These are phyloP conservation scores for Wickerhamiella sorbophila DNA, from an alignment of 805 yeast genomes.

Conservation along the genomic window DNA sequence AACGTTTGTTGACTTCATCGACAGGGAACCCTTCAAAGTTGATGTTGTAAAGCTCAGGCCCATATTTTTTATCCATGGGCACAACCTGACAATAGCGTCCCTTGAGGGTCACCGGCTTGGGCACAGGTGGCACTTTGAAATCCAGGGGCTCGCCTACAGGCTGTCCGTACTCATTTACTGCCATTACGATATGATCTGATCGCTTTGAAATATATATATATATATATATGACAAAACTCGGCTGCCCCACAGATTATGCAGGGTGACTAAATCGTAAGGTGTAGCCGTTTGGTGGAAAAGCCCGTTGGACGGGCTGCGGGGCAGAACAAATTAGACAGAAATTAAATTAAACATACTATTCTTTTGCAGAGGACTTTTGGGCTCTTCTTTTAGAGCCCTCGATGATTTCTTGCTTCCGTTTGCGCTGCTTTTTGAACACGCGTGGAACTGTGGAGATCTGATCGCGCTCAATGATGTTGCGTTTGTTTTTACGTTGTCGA, in stretches of 20 bases:
- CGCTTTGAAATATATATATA: no score
- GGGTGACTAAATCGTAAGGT: background rate
- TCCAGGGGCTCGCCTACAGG: conserved; percentile 20
- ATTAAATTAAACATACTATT: no score
- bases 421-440: conserved; percentile 35
- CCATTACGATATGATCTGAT: background rate
- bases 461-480: conserved; percentile 36
- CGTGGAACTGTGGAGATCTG: conserved; percentile 61
- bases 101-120: background rate
- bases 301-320: no score
- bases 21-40: background rate
- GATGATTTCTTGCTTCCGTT: conserved; percentile 54
- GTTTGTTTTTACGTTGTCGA: conserved; percentile 5
- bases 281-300: no score
- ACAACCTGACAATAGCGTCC: conserved; percentile 8
- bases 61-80: conserved; percentile 8
- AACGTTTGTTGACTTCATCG: conserved; percentile 6
- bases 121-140: conserved; percentile 7
- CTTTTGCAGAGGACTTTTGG: background rate
- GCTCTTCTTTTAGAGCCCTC: conserved; percentile 13
- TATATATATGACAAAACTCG: no score
- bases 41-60: conserved; percentile 9
- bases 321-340: no score
- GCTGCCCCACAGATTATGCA: background rate
- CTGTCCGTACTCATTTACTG: conserved; percentile 6